Evolutionary conservation across 192 early-diverging fungal genomes (phyloP), one percentile per base, ranked within the genome.

Genomic region (Cetraspora pellucida): DNA sequence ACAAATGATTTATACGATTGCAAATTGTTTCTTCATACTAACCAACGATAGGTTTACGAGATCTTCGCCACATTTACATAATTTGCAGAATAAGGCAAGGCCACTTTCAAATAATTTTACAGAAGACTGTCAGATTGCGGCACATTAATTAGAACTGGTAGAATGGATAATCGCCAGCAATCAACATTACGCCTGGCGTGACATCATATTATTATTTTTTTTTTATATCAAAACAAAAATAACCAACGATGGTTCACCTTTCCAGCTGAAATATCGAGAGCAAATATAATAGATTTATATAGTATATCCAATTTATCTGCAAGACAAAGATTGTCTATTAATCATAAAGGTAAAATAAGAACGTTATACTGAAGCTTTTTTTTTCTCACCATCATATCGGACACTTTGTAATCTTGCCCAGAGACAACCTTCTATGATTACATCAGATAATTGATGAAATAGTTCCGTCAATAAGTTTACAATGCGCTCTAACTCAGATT

Each of bases 1-100:
- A 37, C 37, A 7, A 37, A 37, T 37, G 37, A 37, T 37, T 37
- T 37, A 37, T 37, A 37, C 37, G 7, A 7, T 37, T 37, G 37
- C 7, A 37, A 65, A 21, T 21, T n/a, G 5, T 17, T 66, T 55
- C 10, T 44, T 17, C 3, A 37, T 49, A 55, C n/a, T 52, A 54
- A 78, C 77, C 77, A 75, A 47, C 43, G 54, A 46, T 27, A 54
- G 30, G 31, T 78, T 27, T n/a, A 52, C 44, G 54, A 78, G 17
- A 47, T 74, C 58, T 37, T 74, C 71, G 10, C 77, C 77, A 55
- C 77, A 78, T 60, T 30, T n/a, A 74, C 72, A 74, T 50, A 78
- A 57, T 60, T 73, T 70, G 25, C 58, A 47, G 25, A 78, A 63
- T 28, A 78, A 47, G 16, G 37, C 16, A 37, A 73, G 59, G 30